A percentile compares a stretch with the other conserved stretches of the same genome.
Evolutionary conservation across 139 green algal species (phyloP).

Genomic region (Astrephomene gubernaculifera): DNA sequence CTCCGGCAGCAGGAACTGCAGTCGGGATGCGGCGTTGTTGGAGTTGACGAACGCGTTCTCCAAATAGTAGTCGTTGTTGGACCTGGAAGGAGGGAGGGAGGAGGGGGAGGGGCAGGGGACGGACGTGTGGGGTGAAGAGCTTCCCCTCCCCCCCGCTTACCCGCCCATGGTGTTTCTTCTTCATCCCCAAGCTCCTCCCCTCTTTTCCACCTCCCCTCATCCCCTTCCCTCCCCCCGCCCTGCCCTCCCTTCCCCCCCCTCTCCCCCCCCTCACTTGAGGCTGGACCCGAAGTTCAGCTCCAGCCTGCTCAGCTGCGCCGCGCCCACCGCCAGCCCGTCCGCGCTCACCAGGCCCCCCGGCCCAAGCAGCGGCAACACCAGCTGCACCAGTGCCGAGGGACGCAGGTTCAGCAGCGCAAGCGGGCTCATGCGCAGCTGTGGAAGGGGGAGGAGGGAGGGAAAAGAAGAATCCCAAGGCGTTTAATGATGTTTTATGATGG

Average conservation of each 20-base stretch:
- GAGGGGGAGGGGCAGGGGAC: not conserved
- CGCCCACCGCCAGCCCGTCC: constrained; percentile 2
- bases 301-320: constrained; percentile 22
- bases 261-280: not conserved
- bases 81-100: not conserved
- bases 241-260: not conserved
- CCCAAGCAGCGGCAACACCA: constrained; percentile 26
- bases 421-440: constrained; percentile 4
- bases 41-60: constrained; percentile 40
- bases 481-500: not conserved
- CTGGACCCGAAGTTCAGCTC: not conserved
- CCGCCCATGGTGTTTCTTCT: not conserved
- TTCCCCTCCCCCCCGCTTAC: not conserved
- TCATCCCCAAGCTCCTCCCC: not conserved
- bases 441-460: not conserved
- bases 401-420: constrained; percentile 16
- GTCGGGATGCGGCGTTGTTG: constrained; percentile 18
- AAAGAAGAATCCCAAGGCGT: not conserved
- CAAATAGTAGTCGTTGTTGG: constrained; percentile 35
- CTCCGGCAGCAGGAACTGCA: constrained; percentile 8
- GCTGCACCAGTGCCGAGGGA: not conserved
- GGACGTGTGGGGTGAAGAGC: not conserved
- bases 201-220: not conserved
- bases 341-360: not conserved
- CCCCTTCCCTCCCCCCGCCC: not conserved